A percentile compares a stretch with the other conserved stretches of the same genome.
phyloP scores from a whole-genome alignment of 495 filamentous ascomycete species.

The Terfezia boudieri region DNA sequence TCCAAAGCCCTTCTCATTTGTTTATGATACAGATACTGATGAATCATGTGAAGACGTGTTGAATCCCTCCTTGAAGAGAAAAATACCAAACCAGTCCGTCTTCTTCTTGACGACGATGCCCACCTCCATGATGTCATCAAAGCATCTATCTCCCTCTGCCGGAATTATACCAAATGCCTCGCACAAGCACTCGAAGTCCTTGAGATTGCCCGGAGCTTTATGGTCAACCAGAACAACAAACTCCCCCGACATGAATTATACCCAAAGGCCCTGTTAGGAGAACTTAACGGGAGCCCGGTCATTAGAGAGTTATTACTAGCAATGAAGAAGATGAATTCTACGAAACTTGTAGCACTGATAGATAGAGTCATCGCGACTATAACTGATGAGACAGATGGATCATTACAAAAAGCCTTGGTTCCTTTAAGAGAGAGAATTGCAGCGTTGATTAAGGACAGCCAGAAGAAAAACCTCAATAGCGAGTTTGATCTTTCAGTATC shows the following conservation, averaged over 20 bases:
- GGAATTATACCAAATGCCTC: constrained; percentile 26
- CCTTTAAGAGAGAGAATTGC: constrained; percentile 20
- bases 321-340: constrained; percentile 30
- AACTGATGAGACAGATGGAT: constrained; percentile 1
- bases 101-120: constrained; percentile 31
- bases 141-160: constrained; percentile 17
- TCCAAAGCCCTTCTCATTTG: not conserved
- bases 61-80: constrained; percentile 21
- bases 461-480: constrained; percentile 29
- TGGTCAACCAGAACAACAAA: constrained; percentile 21
- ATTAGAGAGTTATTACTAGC: constrained; percentile 33
- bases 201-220: constrained; percentile 22
- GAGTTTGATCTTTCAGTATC: constrained; percentile 39
- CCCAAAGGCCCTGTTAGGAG: constrained; percentile 33
- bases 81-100: constrained; percentile 22
- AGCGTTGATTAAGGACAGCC: constrained; percentile 22
- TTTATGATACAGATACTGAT: not conserved
- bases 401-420: constrained; percentile 18
- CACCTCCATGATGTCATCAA: constrained; percentile 22
- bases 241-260: constrained; percentile 31
- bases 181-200: constrained; percentile 28
- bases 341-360: constrained; percentile 13
- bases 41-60: constrained; percentile 2
- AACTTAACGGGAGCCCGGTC: constrained; percentile 27
- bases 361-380: constrained; percentile 17